Evolutionary conservation across 116 monocot genomes (phyloP), one percentile per base, ranked within the genome.

Genomic region (Cymodocea nodosa): DNA sequence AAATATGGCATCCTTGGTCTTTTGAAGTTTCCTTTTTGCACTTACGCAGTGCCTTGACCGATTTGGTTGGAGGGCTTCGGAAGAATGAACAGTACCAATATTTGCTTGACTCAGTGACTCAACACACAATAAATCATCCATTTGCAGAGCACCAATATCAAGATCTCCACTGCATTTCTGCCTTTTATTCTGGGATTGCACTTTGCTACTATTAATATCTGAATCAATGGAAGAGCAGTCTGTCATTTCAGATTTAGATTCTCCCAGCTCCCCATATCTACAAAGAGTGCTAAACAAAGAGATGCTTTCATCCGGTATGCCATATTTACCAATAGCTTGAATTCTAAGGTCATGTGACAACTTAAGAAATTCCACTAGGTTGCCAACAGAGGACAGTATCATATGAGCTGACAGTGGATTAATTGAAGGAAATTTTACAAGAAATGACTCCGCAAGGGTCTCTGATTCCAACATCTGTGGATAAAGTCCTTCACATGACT

Each of bases 231-330:
- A 98, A 17, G 88, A 91, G 53, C 84, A 87, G 7, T 91, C 92
- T 35, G 97, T 98, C 83, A 86, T 98, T 44, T 80, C 97, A 66
- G 97, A 98, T 77, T 84, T 91, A 51, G 91, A 91, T 55, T 91
- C 97, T 56, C 92, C 97, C 40, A 84, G 53, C 70, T 98, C 97
- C 9, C 88, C 97, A 71, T 75, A 88, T 82, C 70, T 98, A 81
- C 92, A 85, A 44, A 91, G 71, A 48, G 59, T 62, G 80, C 80
- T 75, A 63, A 91, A 97, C 50, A 97, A 71, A 75, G 76, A 62
- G 35, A 91, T 81, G 50, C 84, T 82, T 75, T 89, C 82, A 65
- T 80, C 68, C n/a, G 85, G 74, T 62, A 91, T 59, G 64, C 82
- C 72, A 65, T 84, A 86, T 54, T 84, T 91, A 19, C 84, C 68